A percentile compares a stretch with the other conserved stretches of the same genome.
These are phyloP conservation scores for Chlamydomonas schloesseri DNA, from an alignment of 139 green algal species.

Conservation along the genomic window DNA sequence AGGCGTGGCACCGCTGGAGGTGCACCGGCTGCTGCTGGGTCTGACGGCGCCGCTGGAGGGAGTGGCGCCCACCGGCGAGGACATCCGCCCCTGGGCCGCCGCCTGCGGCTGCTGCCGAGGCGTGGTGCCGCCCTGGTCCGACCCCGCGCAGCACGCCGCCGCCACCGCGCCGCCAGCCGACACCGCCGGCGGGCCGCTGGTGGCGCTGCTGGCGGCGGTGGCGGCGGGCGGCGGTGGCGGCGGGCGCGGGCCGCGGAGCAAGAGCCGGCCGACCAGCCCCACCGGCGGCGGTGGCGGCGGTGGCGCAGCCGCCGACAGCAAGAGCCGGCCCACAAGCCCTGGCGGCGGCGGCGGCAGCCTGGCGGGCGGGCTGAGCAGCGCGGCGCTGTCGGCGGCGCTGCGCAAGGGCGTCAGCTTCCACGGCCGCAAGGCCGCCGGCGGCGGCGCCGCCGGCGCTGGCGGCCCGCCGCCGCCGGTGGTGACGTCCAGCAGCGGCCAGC, in stretches of 20 bases:
- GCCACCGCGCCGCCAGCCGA: constrained; percentile 9
- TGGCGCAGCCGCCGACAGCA: not conserved
- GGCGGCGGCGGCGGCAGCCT: not conserved
- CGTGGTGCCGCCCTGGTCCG: constrained; percentile 24
- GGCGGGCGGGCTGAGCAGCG: not conserved
- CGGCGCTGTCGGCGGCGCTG: not conserved
- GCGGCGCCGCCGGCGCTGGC: not conserved
- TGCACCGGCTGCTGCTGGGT: constrained; percentile 44
- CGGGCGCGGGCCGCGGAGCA: not conserved
- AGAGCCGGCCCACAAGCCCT: not conserved
- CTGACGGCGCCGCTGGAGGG: not conserved
- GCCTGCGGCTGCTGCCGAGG: not conserved
- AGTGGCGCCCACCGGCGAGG: not conserved
- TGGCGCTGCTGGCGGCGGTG: not conserved
- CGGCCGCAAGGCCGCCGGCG: not conserved
- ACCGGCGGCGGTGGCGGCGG: not conserved
- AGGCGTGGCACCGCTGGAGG: constrained; percentile 6
- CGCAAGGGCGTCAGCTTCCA: constrained; percentile 16
- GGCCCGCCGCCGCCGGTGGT: too few relatives aligned
- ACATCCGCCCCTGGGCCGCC: constrained; percentile 11
- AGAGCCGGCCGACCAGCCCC: constrained; percentile 2
- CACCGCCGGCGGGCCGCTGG: not conserved
- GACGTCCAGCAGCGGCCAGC: not conserved
- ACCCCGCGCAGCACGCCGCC: constrained; percentile 5
- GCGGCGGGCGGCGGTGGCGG: not conserved